phyloP scores from a whole-genome alignment of 768 basidiomycete species.

The Clathrus columnatus region DNA sequence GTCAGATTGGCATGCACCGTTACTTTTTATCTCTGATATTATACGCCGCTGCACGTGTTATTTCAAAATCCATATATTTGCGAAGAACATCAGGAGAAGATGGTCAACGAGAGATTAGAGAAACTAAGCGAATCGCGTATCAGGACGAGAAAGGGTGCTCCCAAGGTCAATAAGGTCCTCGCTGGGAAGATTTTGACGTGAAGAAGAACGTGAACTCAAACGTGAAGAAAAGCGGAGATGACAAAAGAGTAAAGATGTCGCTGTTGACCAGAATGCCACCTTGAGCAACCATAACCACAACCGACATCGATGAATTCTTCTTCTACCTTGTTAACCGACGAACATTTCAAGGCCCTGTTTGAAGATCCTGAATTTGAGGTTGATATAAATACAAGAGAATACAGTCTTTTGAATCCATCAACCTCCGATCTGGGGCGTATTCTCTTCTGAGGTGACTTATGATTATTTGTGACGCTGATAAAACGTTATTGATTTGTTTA shows the following conservation, averaged over 20 bases:
- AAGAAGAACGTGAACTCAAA: constrained; percentile 27
- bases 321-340: constrained; percentile 64
- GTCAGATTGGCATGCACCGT: constrained; percentile 92
- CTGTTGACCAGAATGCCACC: constrained; percentile 40
- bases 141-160: constrained; percentile 63
- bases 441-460: not conserved
- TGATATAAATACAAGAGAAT: constrained; percentile 84
- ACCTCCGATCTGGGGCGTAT: constrained; percentile 44
- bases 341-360: constrained; percentile 85
- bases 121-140: constrained; percentile 92
- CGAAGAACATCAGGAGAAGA: constrained; percentile 83
- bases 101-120: constrained; percentile 83
- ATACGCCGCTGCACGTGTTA: constrained; percentile 91
- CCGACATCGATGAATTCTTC: too few species aligned
- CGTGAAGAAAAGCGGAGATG: constrained; percentile 24
- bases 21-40: constrained; percentile 95
- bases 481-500: constrained; percentile 8
- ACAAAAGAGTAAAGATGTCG: constrained; percentile 43
- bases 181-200: constrained; percentile 71
- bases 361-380: constrained; percentile 87
- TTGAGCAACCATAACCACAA: constrained; percentile 23
- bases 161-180: constrained; percentile 76
- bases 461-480: constrained; percentile 5
- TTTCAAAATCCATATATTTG: constrained; percentile 96
- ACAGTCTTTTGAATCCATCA: constrained; percentile 87